phyloP scores from a whole-genome alignment of 257 asterid genomes.

The Fraxinus quadrangulata region DNA sequence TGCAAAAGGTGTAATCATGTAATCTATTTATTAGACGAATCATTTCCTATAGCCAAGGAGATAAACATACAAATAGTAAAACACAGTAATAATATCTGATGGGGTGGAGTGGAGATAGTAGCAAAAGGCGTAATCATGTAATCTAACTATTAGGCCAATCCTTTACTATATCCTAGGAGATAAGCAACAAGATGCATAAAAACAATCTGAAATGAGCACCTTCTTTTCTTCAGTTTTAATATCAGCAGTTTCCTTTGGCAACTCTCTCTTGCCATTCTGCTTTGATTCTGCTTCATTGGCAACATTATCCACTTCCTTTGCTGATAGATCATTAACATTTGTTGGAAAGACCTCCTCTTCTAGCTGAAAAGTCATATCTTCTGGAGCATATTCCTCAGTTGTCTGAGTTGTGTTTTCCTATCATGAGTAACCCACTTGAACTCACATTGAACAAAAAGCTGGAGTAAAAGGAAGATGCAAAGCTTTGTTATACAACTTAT shows the following conservation, averaged over 20 bases:
- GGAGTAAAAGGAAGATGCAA: slow-evolving; percentile 14
- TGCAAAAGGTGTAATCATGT: background rate
- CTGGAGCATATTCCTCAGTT: slow-evolving; percentile 48
- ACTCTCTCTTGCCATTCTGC: slow-evolving; percentile 63
- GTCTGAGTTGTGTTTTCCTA: slow-evolving; percentile 53
- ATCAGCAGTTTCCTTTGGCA: slow-evolving; percentile 56
- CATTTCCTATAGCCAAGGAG: background rate
- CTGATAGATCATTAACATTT: slow-evolving; percentile 31
- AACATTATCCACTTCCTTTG: slow-evolving; percentile 40
- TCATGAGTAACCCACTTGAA: slow-evolving; percentile 24
- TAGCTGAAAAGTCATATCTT: slow-evolving; percentile 64
- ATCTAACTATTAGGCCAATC: slow-evolving; percentile 11
- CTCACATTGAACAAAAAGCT: background rate
- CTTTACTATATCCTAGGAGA: slow-evolving; percentile 16
- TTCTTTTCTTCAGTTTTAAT: slow-evolving; percentile 64
- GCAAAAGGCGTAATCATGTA: background rate
- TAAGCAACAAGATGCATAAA: slow-evolving; percentile 12
- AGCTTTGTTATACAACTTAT: slow-evolving; percentile 13
- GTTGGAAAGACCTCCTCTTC: slow-evolving; percentile 70
- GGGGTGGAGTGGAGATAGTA: slow-evolving; percentile 9
- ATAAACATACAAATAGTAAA: too few relatives aligned
- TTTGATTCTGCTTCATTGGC: slow-evolving; percentile 44
- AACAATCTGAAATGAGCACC: slow-evolving; percentile 40
- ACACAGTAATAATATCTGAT: background rate
- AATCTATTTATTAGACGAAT: slow-evolving; percentile 12